Conservation (phyloP, 2,329 filamentous ascomycete genomes). For the Alternaria panax region DNA sequence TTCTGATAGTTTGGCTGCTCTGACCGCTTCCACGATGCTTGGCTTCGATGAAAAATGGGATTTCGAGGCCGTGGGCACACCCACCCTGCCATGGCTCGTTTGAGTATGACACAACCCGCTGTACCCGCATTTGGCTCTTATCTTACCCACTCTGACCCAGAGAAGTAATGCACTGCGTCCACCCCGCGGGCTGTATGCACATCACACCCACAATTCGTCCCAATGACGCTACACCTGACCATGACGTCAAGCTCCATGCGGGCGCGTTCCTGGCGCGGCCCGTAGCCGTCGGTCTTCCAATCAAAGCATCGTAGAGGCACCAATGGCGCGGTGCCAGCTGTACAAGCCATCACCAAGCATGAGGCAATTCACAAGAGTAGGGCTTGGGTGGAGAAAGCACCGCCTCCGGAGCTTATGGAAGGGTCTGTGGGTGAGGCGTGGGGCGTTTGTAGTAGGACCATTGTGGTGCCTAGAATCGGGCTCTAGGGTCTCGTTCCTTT, state of each 20-base stretch:
- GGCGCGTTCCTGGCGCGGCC: slow-evolving; percentile 34
- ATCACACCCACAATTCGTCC: slow-evolving; percentile 7
- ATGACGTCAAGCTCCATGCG: slow-evolving; percentile 38
- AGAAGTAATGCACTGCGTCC: slow-evolving; percentile 19
- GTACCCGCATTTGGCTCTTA: slow-evolving; percentile 13
- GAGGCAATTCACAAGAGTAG: slow-evolving; percentile 20
- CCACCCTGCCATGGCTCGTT: slow-evolving; percentile 2
- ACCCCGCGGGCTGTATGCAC: slow-evolving; percentile 20
- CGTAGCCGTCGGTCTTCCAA: slow-evolving; percentile 35
- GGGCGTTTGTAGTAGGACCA: slow-evolving; percentile 20
- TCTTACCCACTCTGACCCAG: slow-evolving; percentile 11
- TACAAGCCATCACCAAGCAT: slow-evolving; percentile 46
- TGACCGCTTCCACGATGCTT: neutral
- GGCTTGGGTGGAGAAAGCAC: slow-evolving; percentile 18
- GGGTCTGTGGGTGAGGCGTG: slow-evolving; percentile 23
- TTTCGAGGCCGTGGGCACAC: neutral
- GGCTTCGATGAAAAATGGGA: neutral
- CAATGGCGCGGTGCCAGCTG: slow-evolving; percentile 48
- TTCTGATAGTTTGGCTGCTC: slow-evolving; percentile 4
- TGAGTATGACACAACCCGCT: slow-evolving; percentile 7
- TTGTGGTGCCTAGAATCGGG: slow-evolving; percentile 20
- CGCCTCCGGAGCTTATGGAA: slow-evolving; percentile 21
- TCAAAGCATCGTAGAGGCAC: slow-evolving; percentile 27
- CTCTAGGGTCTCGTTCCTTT: slow-evolving; percentile 8
- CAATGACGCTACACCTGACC: slow-evolving; percentile 12